Evolutionary conservation across 116 monocot species (phyloP), one percentile per base, ranked within the genome.

Genomic region (Iris pallida): DNA sequence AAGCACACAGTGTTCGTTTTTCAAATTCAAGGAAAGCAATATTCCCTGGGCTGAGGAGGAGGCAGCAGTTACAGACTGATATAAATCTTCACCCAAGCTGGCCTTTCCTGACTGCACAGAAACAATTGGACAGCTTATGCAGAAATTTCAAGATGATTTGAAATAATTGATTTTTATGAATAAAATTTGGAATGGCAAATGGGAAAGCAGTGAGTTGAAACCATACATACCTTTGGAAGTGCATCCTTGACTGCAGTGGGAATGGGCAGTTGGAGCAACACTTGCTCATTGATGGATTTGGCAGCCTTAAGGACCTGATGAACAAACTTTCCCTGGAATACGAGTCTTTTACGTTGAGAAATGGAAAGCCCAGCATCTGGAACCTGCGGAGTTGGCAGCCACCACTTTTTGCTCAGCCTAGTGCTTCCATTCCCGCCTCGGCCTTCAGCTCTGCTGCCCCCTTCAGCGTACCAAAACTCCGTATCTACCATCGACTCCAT

Each of bases 401-500:
- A 99, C 94, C 99, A 99, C 55, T 76, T 88, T 71, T 86, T 90
- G 78, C 68, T 84, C 16, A 20, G 68, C 61, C 64, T 82, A 9
- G 42, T 56, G 42, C 74, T 71, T 44, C 30, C 65, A n/a, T 53
- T 52, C 53, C 55, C 44, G 16, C 48, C 57, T 59, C 62, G 47
- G 3, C 76, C 87, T 69, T 85, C 87, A 18, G 59, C 69, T 73
- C 77, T 73, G 78, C 81, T 89, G 19, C 92, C 83, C 8, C 81
- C 79, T 74, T 92, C 90, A 8, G 70, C 88, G 45, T 93, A 99
- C 94, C 93, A 99, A 44, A 86, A 99, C 66, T 99, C 98, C 6
- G 81, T 88, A 9, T 78, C 76, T 18, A 83, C 81, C 90, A 88
- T 94, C 17, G 93, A 93, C 69, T 91, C 91, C 49, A 99, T 70